Base-by-base conservation (phyloP, 2,329 filamentous ascomycete genomes). In the Talaromyces sp. region DNA sequence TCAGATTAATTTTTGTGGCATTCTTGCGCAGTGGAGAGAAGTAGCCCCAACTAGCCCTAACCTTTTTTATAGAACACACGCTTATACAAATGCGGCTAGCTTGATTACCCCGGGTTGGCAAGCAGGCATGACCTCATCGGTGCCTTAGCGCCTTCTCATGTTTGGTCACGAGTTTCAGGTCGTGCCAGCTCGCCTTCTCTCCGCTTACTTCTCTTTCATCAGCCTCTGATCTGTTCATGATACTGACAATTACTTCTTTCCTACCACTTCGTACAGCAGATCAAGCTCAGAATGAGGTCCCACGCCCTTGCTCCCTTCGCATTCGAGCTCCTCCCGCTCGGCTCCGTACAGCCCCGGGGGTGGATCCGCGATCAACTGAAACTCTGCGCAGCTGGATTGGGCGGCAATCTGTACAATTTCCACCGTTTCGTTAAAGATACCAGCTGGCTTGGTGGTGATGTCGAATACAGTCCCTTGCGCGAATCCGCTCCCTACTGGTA, bases 401-500 rank as follows among this genome's bases (percentile, higher is more conserved):
- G 64, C 50, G 64, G 64, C 13, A 66, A 66, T 19, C 45, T 66
- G 13, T 66, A 66, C 43, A 43, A 66, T 17, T 66, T 66, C 43
- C 60, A 66, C 54, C 64, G 64, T 13, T 66, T 13, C 15, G 50
- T 66, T 17, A 66, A 62, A 41, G 52, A 52, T 13, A 66, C 50
- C 41, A 61, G 52, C 7, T 66, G 64, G 64, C 45, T 66, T 19
- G 64, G 54, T 27, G 64, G 64, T 10, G 31, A 66, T 31, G 35
- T 52, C 2, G 64, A 66, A 33, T 66, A 66, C 15, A 66, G 64
- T 17, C 52, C 64, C n/a, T 43, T 66, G 35, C 60, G 61, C 27
- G 64, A 66, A 37, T 66, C 64, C 8, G 64, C 64, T 15, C 64
- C 64, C 19, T 66, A 66, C 49, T 66, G 64, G 64, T 66, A 66